Percentiles rank a stretch among this genome's conserved stretches.
Evolutionary conservation across 768 basidiomycete genomes (phyloP).

Genomic region (Suillus discolor): DNA sequence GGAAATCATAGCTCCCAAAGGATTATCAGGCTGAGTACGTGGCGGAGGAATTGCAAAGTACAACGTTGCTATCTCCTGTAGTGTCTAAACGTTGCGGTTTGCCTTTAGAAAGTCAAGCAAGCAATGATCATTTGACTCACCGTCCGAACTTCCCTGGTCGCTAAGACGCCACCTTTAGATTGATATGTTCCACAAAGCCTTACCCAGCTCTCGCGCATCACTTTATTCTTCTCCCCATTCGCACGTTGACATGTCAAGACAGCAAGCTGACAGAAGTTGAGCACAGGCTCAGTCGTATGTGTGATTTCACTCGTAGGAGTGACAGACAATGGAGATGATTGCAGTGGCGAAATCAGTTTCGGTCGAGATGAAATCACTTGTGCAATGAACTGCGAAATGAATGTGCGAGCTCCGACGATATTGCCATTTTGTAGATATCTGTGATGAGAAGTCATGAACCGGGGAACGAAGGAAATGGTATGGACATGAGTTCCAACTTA

Average conservation of each 20-base stretch:
- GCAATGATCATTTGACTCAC: slow-evolving; percentile 41
- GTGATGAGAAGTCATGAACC: slow-evolving; percentile 13
- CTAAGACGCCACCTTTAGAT: slow-evolving; percentile 63
- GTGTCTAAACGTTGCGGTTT: slow-evolving; percentile 43
- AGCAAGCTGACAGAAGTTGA: slow-evolving; percentile 92
- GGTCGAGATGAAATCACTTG: slow-evolving; percentile 55
- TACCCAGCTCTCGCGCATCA: slow-evolving; percentile 81
- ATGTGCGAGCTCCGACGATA: slow-evolving; percentile 91
- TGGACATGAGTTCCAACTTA: slow-evolving; percentile 34
- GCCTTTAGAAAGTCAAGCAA: not conserved
- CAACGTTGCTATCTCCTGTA: slow-evolving; percentile 67
- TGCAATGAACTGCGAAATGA: slow-evolving; percentile 79
- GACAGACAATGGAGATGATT: slow-evolving; percentile 47
- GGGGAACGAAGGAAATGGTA: slow-evolving; percentile 4
- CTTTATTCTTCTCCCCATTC: slow-evolving; percentile 76
- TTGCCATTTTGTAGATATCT: slow-evolving; percentile 86
- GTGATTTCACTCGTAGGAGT: slow-evolving; percentile 59
- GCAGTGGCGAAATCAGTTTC: slow-evolving; percentile 41
- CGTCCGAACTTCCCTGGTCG: slow-evolving; percentile 61
- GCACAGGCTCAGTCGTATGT: slow-evolving; percentile 70
- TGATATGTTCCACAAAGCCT: slow-evolving; percentile 84
- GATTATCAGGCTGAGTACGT: slow-evolving; percentile 68
- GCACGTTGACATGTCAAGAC: slow-evolving; percentile 87
- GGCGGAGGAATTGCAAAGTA: slow-evolving; percentile 91
- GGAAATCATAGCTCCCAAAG: slow-evolving; percentile 87